phyloP scores from a whole-genome alignment of 2,329 filamentous ascomycete genomes.

The Trichoderma simmonsii region DNA sequence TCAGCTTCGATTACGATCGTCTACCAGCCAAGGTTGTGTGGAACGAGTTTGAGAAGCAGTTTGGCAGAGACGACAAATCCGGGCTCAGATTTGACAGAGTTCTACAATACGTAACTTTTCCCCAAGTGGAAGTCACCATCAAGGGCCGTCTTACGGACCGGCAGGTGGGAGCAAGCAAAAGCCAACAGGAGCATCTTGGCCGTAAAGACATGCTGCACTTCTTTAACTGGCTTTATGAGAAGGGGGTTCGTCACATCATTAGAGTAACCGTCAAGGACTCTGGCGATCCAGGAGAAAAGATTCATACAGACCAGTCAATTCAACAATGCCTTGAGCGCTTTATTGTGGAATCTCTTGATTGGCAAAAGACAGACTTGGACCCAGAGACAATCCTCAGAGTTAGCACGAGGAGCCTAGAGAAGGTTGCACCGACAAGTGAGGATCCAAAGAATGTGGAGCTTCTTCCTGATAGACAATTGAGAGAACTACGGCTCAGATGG shows the following conservation, averaged over 20 bases:
- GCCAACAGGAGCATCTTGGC: not conserved
- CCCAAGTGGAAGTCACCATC: not conserved
- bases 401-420: no score
- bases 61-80: not conserved
- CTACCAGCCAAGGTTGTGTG: not conserved
- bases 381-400: not conserved
- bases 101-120: not conserved
- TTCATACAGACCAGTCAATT: not conserved
- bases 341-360: not conserved
- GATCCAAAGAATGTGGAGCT: no score
- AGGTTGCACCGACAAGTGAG: not conserved
- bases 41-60: not conserved
- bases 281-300: not conserved
- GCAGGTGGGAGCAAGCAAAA: not conserved
- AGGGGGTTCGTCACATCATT: not conserved
- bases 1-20: not conserved
- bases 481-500: not conserved
- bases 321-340: not conserved
- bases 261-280: not conserved
- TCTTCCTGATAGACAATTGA: not conserved
- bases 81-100: not conserved
- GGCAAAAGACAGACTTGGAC: not conserved
- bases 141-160: no score
- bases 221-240: not conserved
- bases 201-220: not conserved